Conservation (phyloP, 768 basidiomycete species). For the Russula abietina region DNA sequence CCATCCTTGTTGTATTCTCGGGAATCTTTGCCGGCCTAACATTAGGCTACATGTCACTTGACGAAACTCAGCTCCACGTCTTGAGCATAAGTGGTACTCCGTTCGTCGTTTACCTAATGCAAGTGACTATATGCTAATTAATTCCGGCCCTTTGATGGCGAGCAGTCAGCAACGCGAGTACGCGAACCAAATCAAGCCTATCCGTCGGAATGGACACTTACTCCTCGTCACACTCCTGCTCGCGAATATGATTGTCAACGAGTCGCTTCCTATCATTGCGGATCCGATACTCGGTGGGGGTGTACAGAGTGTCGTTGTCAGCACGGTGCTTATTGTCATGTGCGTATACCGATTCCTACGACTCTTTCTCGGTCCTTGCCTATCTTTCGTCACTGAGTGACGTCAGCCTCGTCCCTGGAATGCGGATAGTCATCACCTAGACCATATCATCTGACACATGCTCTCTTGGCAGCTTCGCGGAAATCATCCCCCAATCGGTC, state of each 20-base stretch:
- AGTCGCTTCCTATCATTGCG: constrained; percentile 77
- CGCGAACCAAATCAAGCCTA: constrained; percentile 80
- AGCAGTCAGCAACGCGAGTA: constrained; percentile 71
- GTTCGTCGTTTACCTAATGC: constrained; percentile 39
- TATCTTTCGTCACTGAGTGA: neutral
- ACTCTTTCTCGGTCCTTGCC: neutral
- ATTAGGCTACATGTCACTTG: constrained; percentile 87
- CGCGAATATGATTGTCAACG: constrained; percentile 90
- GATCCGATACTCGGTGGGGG: constrained; percentile 78
- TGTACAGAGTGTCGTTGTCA: constrained; percentile 67
- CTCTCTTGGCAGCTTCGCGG: constrained; percentile 56
- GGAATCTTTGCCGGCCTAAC: constrained; percentile 90
- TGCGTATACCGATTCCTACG: too few relatives aligned
- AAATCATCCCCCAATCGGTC: constrained; percentile 90
- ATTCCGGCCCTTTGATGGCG: neutral
- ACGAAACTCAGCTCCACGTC: constrained; percentile 88
- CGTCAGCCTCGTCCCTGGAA: neutral
- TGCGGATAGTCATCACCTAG: neutral
- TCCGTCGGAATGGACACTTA: constrained; percentile 77
- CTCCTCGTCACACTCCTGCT: constrained; percentile 77
- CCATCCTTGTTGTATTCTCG: constrained; percentile 73
- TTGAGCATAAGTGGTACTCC: constrained; percentile 78
- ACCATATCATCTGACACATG: neutral
- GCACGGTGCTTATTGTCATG: constrained; percentile 84
- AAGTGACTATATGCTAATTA: constrained; percentile 14